Conservation (phyloP, 306 rosid species). For the Dryas octopetala region DNA sequence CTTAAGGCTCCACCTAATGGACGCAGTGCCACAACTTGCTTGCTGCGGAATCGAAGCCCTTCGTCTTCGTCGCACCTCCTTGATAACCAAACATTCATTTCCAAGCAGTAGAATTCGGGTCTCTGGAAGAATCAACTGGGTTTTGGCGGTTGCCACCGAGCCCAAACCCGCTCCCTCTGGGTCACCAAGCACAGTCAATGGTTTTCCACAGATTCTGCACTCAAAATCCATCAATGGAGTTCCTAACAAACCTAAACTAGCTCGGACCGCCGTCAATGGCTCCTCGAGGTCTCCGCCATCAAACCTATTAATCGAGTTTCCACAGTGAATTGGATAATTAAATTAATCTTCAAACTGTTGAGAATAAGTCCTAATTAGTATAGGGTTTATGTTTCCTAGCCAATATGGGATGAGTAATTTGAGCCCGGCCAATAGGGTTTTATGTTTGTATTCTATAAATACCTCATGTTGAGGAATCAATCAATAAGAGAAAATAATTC, state of each 20-base stretch:
- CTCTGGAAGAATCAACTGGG: conserved; percentile 47
- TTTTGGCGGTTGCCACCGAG: conserved; percentile 65
- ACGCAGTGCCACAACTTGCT: conserved; percentile 64
- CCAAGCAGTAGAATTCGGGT: conserved; percentile 20
- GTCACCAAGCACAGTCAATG: conserved; percentile 32
- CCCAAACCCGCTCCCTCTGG: conserved; percentile 47
- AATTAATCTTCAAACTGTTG: too few species aligned
- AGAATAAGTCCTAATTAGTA: too few species aligned
- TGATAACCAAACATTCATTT: conserved; percentile 24
- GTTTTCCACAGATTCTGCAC: conserved; percentile 46
- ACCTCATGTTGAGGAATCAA: too few species aligned
- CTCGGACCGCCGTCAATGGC: conserved; percentile 43
- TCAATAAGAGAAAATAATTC: too few species aligned
- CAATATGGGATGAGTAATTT: too few species aligned
- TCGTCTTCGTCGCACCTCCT: conserved; percentile 32
- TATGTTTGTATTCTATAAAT: too few species aligned
- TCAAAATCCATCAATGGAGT: conserved; percentile 48
- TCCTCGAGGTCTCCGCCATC: conserved; percentile 48
- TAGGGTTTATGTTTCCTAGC: too few species aligned
- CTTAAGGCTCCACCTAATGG: conserved; percentile 52
- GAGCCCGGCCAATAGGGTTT: too few species aligned
- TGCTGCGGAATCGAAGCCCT: conserved; percentile 57
- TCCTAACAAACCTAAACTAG: conserved; percentile 45
- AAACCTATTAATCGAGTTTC: conserved; percentile 66
- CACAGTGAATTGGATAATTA: conserved; percentile 40